phyloP scores from a whole-genome alignment of 2,329 filamentous ascomycete species.

The Alternaria arborescens region DNA sequence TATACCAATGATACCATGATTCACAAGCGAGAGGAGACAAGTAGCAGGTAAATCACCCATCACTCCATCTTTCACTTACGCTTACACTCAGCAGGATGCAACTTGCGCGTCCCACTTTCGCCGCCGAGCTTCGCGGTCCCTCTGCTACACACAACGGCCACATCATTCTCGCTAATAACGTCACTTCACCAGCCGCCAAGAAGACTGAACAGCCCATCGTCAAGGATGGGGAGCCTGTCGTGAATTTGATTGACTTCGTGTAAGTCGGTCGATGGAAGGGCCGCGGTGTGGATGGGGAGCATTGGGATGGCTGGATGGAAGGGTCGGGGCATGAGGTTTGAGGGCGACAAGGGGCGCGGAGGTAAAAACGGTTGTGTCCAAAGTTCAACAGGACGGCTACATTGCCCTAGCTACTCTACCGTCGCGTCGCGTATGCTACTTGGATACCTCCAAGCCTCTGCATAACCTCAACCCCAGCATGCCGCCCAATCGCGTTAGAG shows the following conservation, averaged over 20 bases:
- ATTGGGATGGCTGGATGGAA: not conserved
- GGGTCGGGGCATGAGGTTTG: not conserved
- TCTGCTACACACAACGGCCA: constrained; percentile 18
- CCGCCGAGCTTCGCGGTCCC: constrained; percentile 17
- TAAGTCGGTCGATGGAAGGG: not conserved
- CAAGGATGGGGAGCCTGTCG: constrained; percentile 3
- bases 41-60: constrained; percentile 14
- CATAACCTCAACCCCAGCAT: too few relatives aligned
- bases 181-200: not conserved
- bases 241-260: constrained; percentile 3
- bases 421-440: too few relatives aligned
- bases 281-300: not conserved
- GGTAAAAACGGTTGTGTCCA: too few relatives aligned
- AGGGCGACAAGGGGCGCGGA: too few relatives aligned
- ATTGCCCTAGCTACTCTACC: too few relatives aligned
- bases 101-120: constrained; percentile 13
- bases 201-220: not conserved
- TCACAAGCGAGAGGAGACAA: constrained; percentile 1
- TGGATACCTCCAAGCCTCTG: too few relatives aligned
- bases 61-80: too few relatives aligned
- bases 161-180: constrained; percentile 19
- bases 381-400: too few relatives aligned
- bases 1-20: not conserved
- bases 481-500: too few relatives aligned
- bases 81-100: not conserved